phyloP scores from a whole-genome alignment of 768 basidiomycete species.

The Mycena filopes region DNA sequence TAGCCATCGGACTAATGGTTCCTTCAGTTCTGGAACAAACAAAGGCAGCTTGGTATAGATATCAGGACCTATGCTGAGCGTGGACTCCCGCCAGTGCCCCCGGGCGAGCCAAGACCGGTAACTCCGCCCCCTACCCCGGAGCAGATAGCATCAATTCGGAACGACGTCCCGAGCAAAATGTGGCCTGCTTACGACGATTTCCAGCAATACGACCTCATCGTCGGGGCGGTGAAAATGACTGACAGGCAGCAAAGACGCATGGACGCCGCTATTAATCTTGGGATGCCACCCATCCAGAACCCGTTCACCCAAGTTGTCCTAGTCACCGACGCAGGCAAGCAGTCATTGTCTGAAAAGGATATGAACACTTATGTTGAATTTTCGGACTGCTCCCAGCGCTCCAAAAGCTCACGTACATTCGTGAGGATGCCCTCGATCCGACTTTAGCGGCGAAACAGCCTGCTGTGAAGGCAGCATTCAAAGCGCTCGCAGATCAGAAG shows the following conservation, averaged over 20 bases:
- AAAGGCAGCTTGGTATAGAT: too few species aligned
- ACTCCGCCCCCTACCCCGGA: neutral
- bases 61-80: neutral
- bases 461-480: neutral
- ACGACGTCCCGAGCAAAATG: neutral
- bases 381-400: neutral
- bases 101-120: neutral
- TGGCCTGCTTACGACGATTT: constrained; percentile 1
- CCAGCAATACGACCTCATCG: too few species aligned
- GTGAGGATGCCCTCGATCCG: neutral
- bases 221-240: neutral
- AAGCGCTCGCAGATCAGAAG: too few species aligned
- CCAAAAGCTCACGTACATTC: neutral
- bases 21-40: too few species aligned
- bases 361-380: too few species aligned
- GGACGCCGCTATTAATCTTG: neutral
- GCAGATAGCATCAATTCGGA: neutral
- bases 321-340: constrained; percentile 4
- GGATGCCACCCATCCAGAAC: neutral
- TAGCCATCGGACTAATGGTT: too few species aligned
- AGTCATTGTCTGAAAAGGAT: neutral
- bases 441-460: neutral
- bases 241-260: neutral
- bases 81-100: too few species aligned
- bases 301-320: constrained; percentile 8